Conservation (phyloP, 140 eudicot species). For the Stevia rebaudiana region DNA sequence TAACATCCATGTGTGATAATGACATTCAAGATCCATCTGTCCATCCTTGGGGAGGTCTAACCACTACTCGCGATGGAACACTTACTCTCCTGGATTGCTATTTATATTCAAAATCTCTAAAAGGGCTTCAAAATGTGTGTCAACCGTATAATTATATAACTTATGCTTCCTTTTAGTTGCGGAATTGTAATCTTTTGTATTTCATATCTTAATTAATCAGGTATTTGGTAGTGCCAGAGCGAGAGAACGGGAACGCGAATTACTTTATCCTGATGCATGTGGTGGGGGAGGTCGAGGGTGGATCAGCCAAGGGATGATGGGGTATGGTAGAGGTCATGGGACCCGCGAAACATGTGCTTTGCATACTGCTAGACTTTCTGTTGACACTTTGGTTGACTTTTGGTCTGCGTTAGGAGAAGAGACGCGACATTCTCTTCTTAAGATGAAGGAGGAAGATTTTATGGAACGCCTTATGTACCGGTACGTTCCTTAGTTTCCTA, state of each 20-base stretch:
- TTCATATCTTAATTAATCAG: slow-evolving; percentile 33
- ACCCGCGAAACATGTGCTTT: slow-evolving; percentile 84
- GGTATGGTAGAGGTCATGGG: slow-evolving; percentile 91
- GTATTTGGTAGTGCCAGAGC: slow-evolving; percentile 88
- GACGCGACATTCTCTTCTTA: slow-evolving; percentile 68
- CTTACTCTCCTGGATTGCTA: slow-evolving; percentile 91
- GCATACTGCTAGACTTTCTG: slow-evolving; percentile 89
- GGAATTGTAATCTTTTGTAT: slow-evolving; percentile 2
- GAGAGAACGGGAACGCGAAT: slow-evolving; percentile 81
- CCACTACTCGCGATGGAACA: slow-evolving; percentile 77
- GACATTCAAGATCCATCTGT: slow-evolving; percentile 91
- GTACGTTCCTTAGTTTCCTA: slow-evolving; percentile 27
- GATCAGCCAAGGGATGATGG: slow-evolving; percentile 80
- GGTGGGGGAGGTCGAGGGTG: slow-evolving; percentile 92
- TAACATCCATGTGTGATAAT: slow-evolving; percentile 43
- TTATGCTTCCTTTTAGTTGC: neutral
- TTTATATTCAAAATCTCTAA: slow-evolving; percentile 70
- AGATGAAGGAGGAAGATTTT: slow-evolving; percentile 94
- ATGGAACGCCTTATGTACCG: slow-evolving; percentile 89
- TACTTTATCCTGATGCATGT: slow-evolving; percentile 92
- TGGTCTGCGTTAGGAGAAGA: slow-evolving; percentile 97
- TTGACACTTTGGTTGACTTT: slow-evolving; percentile 84
- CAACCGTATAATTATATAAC: slow-evolving; percentile 9
- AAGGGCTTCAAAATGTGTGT: slow-evolving; percentile 84
- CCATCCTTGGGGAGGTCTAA: slow-evolving; percentile 98